These are phyloP conservation scores for Vitis rupestris DNA, from an alignment of 164 flowering plant species.

Conservation along the genomic window DNA sequence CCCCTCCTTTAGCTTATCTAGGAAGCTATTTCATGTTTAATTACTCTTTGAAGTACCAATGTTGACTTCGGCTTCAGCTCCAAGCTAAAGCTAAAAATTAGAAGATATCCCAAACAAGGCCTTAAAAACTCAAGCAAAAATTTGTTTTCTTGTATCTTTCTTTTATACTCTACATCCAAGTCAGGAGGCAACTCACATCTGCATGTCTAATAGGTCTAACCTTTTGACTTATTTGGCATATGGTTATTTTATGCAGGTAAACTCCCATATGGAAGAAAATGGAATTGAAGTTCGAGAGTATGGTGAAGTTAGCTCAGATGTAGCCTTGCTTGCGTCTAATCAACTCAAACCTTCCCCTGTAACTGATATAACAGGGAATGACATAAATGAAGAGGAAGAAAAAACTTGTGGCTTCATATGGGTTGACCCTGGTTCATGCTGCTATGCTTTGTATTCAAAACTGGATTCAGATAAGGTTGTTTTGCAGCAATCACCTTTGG, in stretches of 20 bases:
- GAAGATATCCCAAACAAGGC: too few relatives aligned
- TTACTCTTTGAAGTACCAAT: too few relatives aligned
- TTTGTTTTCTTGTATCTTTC: not conserved
- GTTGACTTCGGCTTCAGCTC: too few relatives aligned
- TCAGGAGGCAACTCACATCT: not conserved
- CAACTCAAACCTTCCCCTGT: slow-evolving; percentile 36
- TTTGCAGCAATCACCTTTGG: slow-evolving; percentile 81
- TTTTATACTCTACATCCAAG: not conserved
- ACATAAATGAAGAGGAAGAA: slow-evolving; percentile 23
- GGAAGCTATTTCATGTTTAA: too few relatives aligned
- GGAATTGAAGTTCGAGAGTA: slow-evolving; percentile 82
- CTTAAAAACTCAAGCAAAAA: not conserved
- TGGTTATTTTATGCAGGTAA: slow-evolving; percentile 42
- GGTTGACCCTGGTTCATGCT: slow-evolving; percentile 83
- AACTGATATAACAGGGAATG: slow-evolving; percentile 12
- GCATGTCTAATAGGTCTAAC: not conserved
- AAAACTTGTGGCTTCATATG: slow-evolving; percentile 43
- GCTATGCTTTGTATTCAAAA: slow-evolving; percentile 84
- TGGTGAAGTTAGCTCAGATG: slow-evolving; percentile 66
- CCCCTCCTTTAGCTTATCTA: too few relatives aligned
- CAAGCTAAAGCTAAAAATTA: too few relatives aligned
- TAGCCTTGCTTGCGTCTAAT: slow-evolving; percentile 61
- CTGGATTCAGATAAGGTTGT: slow-evolving; percentile 61
- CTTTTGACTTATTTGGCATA: not conserved
- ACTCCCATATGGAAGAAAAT: slow-evolving; percentile 50